Base-by-base conservation (phyloP, 495 filamentous ascomycete species). In the Lasiosphaeris hirsuta region DNA sequence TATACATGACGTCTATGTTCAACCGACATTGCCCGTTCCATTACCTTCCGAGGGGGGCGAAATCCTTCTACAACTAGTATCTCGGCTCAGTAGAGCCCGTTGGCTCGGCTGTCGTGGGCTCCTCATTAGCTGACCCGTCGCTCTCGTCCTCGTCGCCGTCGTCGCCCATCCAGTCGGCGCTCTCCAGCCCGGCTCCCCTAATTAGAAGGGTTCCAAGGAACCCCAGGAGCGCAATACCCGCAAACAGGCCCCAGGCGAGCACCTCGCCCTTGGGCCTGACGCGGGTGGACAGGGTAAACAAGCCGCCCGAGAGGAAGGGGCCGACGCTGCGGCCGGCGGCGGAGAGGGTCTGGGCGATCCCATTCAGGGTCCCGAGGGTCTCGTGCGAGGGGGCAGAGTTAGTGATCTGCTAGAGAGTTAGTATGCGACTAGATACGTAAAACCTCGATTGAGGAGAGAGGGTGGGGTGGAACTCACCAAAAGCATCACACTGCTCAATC, bases 341-440 rank as follows among this genome's bases (percentile, higher is more conserved):
- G 7, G 90, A 94, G 2, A 98, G 83, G 0, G 91, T 95, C 71
- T 98, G 94, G 3, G 94, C 94, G 15, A 98, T 84, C 33, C 94
- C 94, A 60, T 97, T 96, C 33, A 98, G 75, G 1, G 89, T 92
- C 10, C 94, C 94, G 0, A 98, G 79, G 3, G 90, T 90, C 15
- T 87, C 86, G 68, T 96, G 82, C 36, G 91, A 89, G 0, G 90
- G 90, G 1, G 90, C 90, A 1, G 89, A 91, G 65, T 98, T 98
- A 19, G 93, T 98, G 62, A 98, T 87, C 90, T 95, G 58, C 41
- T 60, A 34, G 6, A 18, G 40, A 10, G 37, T 60, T 9, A 64
- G 19, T 40, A 3, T 11, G 10, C 15, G 14, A 17, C 2, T 13
- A 14, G 18, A 17, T 39, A 19, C 15, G 34, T 1, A 17, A 4